Conservation (phyloP, 352 stramenopile genomes). For the Globisporangium middletonii region DNA sequence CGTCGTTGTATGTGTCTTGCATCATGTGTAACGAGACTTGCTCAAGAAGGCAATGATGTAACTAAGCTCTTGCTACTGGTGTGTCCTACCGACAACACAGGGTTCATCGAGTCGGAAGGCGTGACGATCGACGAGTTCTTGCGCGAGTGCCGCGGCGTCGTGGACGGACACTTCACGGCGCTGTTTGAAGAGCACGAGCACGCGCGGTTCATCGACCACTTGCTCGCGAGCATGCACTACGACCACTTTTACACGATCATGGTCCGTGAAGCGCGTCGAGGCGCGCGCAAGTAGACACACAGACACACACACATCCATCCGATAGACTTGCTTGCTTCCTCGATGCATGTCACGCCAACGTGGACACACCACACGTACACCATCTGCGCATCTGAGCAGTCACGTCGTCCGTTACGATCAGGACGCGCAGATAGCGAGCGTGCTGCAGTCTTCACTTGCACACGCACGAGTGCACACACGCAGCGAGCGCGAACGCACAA, state of each 20-base stretch:
- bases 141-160: conserved; percentile 54
- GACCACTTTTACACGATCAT: conserved; percentile 76
- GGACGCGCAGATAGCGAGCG: background rate
- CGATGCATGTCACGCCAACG: background rate
- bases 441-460: background rate
- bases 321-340: background rate
- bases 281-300: conserved; percentile 19
- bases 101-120: conserved; percentile 68
- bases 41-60: background rate
- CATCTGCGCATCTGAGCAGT: background rate
- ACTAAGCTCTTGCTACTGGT: background rate
- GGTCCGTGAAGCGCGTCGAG: conserved; percentile 56
- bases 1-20: background rate
- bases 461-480: background rate
- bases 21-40: background rate
- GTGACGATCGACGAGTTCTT: conserved; percentile 66
- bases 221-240: conserved; percentile 79
- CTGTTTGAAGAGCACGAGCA: conserved; percentile 58
- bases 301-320: background rate
- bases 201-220: conserved; percentile 68
- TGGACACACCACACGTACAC: background rate
- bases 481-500: background rate
- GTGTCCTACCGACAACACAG: conserved; percentile 1
- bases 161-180: conserved; percentile 55
- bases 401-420: background rate